Evolutionary conservation across 352 stramenopile genomes (phyloP).

Genomic region (Phytopythium kandeliae): DNA sequence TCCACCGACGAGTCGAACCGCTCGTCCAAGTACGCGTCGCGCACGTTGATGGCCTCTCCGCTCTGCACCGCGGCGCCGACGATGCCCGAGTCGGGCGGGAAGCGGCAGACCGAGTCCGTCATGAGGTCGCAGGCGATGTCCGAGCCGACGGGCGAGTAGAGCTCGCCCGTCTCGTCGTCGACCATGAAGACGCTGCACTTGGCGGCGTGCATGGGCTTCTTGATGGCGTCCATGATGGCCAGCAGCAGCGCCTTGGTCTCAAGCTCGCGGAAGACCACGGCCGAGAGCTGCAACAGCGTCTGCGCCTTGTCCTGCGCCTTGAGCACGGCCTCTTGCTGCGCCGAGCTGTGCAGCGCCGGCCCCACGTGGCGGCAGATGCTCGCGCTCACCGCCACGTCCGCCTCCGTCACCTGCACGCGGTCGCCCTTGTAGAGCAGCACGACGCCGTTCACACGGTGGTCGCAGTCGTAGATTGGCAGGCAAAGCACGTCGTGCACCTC

Average conservation of each 20-base stretch:
- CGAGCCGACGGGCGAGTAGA: conserved; percentile 43
- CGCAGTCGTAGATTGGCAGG: conserved; percentile 40
- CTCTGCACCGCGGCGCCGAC: conserved; percentile 53
- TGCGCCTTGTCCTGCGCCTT: conserved; percentile 62
- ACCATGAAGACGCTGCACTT: conserved; percentile 69
- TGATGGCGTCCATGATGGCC: conserved; percentile 47
- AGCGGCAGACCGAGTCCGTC: conserved; percentile 36
- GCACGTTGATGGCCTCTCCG: conserved; percentile 72
- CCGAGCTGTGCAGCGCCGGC: conserved; percentile 41
- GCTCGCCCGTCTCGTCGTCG: conserved; percentile 48
- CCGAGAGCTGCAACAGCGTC: conserved; percentile 57
- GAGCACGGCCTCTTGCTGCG: conserved; percentile 49
- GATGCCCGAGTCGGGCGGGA: conserved; percentile 37
- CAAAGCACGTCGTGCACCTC: conserved; percentile 47
- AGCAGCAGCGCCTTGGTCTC: conserved; percentile 53
- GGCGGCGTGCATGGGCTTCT: conserved; percentile 35
- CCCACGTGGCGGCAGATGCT: conserved; percentile 53
- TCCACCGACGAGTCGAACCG: conserved; percentile 62
- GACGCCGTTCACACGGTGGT: conserved; percentile 48
- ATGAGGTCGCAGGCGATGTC: conserved; percentile 34
- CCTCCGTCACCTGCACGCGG: conserved; percentile 31
- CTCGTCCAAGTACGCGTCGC: conserved; percentile 55
- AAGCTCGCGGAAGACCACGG: conserved; percentile 56
- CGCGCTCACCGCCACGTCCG: conserved; percentile 47
- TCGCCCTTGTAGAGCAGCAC: conserved; percentile 45